Conservation (phyloP, 208 protist genomes). For the Trypanosoma theileri region DNA sequence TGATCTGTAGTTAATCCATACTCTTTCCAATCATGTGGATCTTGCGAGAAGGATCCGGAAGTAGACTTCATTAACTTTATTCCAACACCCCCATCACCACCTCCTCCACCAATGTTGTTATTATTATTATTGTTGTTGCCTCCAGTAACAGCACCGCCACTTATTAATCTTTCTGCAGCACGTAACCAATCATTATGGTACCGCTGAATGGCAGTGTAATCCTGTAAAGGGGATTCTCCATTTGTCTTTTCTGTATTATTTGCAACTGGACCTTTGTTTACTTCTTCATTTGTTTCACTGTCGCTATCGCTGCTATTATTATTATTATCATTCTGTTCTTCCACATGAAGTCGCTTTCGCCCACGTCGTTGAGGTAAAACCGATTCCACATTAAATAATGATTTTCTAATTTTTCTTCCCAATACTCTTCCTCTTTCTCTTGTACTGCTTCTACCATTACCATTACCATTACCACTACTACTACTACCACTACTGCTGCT, state of each 20-base stretch:
- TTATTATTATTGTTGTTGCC: background rate
- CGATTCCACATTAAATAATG: no score
- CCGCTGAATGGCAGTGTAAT: conserved; percentile 13
- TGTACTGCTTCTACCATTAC: background rate
- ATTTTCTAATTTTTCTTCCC: no score
- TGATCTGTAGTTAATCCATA: conserved; percentile 18
- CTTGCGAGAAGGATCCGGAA: background rate
- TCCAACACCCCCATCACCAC: background rate
- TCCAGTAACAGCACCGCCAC: background rate
- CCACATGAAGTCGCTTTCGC: no score
- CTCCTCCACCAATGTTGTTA: background rate
- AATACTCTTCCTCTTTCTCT: no score
- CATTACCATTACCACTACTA: background rate
- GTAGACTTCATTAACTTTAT: no score
- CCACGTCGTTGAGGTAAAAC: no score
- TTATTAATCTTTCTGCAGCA: conserved; percentile 5
- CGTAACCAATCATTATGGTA: conserved; percentile 26
- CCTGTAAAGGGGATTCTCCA: background rate
- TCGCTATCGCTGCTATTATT: background rate
- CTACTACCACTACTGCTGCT: conserved; percentile 3
- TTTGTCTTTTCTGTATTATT: background rate
- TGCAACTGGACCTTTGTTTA: background rate
- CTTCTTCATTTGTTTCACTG: background rate
- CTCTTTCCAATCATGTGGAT: background rate
- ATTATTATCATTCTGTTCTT: no score